These are phyloP conservation scores for Malassezia pachydermatis DNA, from an alignment of 1,284 basidiomycete genomes.

Conservation along the genomic window DNA sequence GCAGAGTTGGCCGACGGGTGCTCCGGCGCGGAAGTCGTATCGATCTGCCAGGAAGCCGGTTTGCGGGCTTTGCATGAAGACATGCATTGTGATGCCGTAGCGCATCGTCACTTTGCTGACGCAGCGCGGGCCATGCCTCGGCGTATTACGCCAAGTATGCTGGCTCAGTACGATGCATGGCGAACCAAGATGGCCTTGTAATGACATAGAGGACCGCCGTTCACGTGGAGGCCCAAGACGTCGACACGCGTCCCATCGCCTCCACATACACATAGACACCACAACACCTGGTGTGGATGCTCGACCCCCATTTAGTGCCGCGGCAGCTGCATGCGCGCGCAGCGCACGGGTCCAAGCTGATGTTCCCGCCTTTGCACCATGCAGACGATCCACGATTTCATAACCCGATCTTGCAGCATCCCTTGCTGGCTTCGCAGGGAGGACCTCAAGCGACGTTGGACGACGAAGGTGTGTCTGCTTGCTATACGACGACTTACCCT, in stretches of 20 bases:
- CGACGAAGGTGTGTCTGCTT: not conserved
- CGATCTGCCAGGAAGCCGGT: conserved; percentile 92
- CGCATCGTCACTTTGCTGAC: conserved; percentile 62
- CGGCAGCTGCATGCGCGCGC: not conserved
- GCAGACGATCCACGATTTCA: conserved; percentile 13
- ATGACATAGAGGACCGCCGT: no score
- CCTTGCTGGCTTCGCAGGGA: not conserved
- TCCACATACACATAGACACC: no score
- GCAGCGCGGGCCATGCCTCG: conserved; percentile 65
- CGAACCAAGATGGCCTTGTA: conserved; percentile 2
- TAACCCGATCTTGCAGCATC: conserved; percentile 18
- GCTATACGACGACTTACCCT: not conserved
- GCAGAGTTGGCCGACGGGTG: conserved; percentile 69
- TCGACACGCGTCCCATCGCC: no score
- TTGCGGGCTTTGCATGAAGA: conserved; percentile 77
- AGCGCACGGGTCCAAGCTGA: conserved; percentile 4
- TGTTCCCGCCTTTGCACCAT: conserved; percentile 17
- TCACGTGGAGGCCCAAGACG: no score
- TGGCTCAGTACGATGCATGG: conserved; percentile 10
- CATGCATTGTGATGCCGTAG: conserved; percentile 65
- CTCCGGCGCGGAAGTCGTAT: conserved; percentile 86
- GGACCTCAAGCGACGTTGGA: conserved; percentile 8
- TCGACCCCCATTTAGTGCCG: not conserved
- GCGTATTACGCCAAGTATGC: conserved; percentile 74
- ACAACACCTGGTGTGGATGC: no score